Conservation (phyloP, 2,329 filamentous ascomycete genomes). For the Colletotrichum karsti region DNA sequence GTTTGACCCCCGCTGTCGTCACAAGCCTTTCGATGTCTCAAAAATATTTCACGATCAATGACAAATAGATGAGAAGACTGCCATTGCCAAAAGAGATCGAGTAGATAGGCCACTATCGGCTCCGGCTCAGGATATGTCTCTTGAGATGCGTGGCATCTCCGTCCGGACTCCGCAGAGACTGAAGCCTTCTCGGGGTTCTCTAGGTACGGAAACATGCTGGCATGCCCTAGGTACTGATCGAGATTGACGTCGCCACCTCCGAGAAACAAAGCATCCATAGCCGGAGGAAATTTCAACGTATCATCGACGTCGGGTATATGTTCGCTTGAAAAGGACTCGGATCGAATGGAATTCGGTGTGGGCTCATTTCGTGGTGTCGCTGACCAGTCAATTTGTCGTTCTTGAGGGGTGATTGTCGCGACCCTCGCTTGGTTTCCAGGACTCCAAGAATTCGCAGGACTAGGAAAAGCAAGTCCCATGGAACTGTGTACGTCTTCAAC, state of each 20-base stretch:
- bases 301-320: neutral
- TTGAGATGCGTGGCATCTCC: neutral
- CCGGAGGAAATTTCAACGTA: neutral
- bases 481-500: neutral
- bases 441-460: neutral
- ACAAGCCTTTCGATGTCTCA: slow-evolving; percentile 7
- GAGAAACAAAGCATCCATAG: neutral
- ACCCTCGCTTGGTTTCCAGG: neutral
- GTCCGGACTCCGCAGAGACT: accelerated
- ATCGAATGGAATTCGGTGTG: neutral
- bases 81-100: slow-evolving; percentile 23
- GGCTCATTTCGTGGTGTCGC: neutral
- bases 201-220: slow-evolving; percentile 11
- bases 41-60: slow-evolving; percentile 2
- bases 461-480: neutral
- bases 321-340: slow-evolving; percentile 10
- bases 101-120: slow-evolving; percentile 17
- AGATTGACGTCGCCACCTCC: neutral
- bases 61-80: slow-evolving; percentile 10
- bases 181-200: neutral
- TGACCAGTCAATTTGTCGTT: neutral
- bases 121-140: slow-evolving; percentile 17
- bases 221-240: neutral
- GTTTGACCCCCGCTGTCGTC: neutral
- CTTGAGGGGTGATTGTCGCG: neutral